Conservation (phyloP, 169 alveolate species). For the Babesia bigemina region DNA sequence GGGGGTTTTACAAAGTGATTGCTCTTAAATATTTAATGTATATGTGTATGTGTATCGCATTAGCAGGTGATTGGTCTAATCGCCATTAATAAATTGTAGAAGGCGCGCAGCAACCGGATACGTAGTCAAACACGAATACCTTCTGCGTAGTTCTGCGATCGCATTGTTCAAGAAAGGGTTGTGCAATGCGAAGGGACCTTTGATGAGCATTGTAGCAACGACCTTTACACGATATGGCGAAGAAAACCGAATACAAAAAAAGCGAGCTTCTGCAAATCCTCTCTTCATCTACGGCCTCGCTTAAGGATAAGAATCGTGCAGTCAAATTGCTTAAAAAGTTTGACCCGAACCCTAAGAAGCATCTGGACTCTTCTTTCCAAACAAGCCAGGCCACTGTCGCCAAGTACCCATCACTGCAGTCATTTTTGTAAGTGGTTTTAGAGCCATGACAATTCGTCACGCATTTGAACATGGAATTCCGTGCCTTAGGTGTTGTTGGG, state of each 20-base stretch:
- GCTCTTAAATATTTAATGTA: too few species aligned
- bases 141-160: too few species aligned
- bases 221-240: slow-evolving; percentile 53
- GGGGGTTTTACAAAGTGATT: too few species aligned
- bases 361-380: slow-evolving; percentile 73
- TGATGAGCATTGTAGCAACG: too few species aligned
- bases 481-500: neutral
- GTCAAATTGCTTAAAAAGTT: slow-evolving; percentile 74
- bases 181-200: too few species aligned
- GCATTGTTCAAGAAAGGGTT: too few species aligned
- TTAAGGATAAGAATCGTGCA: slow-evolving; percentile 76
- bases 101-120: too few species aligned
- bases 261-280: slow-evolving; percentile 73
- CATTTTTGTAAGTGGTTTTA: slow-evolving; percentile 60
- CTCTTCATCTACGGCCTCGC: slow-evolving; percentile 55
- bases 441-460: neutral
- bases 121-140: too few species aligned
- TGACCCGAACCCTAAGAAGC: slow-evolving; percentile 79
- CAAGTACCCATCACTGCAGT: slow-evolving; percentile 71
- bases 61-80: too few species aligned
- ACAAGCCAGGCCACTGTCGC: slow-evolving; percentile 69
- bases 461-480: neutral
- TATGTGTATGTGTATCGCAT: too few species aligned
- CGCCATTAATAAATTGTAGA: too few species aligned
- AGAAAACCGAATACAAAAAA: slow-evolving; percentile 71